Conservation (phyloP, 208 protist genomes). For the Trypanosoma vivax region DNA sequence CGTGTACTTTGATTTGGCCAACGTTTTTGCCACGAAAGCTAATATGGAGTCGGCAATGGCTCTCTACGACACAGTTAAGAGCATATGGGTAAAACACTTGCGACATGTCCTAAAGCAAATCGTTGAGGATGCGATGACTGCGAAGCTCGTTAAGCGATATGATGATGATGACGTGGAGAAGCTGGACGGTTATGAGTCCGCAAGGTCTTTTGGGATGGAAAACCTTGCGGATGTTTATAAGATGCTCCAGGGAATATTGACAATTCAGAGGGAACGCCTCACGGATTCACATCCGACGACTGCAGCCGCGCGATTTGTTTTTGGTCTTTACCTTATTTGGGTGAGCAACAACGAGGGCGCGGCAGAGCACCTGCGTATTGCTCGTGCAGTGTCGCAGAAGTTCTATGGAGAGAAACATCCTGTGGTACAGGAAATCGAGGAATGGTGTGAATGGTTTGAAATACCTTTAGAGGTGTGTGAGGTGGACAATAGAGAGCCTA, state of each 20-base stretch:
- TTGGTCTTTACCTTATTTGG: conserved; percentile 83
- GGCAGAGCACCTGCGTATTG: conserved; percentile 28
- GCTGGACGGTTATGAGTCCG: conserved; percentile 45
- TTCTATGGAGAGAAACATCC: conserved; percentile 79
- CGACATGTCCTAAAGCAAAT: conserved; percentile 42
- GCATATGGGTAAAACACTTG: conserved; percentile 76
- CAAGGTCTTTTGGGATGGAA: conserved; percentile 62
- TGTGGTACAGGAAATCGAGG: conserved; percentile 72
- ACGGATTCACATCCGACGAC: conserved; percentile 54
- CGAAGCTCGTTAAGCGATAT: conserved; percentile 60
- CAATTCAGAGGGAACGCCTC: conserved; percentile 80
- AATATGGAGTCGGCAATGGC: conserved; percentile 84
- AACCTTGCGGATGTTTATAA: conserved; percentile 79
- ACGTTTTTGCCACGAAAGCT: conserved; percentile 84
- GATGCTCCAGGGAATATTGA: conserved; percentile 80
- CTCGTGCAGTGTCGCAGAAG: conserved; percentile 37
- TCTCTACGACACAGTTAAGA: conserved; percentile 80
- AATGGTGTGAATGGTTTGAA: conserved; percentile 65
- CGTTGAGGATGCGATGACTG: conserved; percentile 37
- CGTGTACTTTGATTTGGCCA: conserved; percentile 88
- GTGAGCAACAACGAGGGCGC: conserved; percentile 55
- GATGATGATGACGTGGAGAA: conserved; percentile 44
- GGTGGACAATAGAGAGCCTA: neutral
- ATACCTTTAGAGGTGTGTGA: conserved; percentile 9
- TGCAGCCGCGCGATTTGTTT: conserved; percentile 62